Percentiles rank a stretch among this genome's conserved stretches.
Evolutionary conservation across 176 grass and related monocot species (phyloP).

Genomic region (Bonia amplexicaulis): DNA sequence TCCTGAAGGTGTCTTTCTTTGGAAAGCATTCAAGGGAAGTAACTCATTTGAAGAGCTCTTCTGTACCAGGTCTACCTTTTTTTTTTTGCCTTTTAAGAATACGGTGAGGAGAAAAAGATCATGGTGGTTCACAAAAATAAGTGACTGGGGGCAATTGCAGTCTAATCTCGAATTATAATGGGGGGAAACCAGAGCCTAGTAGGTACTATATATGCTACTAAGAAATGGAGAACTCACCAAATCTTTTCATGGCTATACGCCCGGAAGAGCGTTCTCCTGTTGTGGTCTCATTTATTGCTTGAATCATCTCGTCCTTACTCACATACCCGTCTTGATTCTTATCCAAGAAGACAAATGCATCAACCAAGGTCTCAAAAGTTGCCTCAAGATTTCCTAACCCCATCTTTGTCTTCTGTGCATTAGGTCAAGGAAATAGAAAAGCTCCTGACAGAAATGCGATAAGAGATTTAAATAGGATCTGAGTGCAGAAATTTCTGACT

Average conservation of each 20-base stretch:
- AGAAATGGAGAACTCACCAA: conserved; percentile 57
- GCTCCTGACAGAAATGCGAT: neutral
- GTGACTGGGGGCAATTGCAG: neutral
- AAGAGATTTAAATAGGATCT: neutral
- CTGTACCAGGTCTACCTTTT: neutral
- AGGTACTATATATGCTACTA: neutral
- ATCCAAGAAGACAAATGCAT: conserved; percentile 96
- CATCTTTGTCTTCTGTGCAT: conserved; percentile 62
- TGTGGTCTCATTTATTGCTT: conserved; percentile 90
- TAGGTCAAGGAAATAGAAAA: conserved; percentile 44
- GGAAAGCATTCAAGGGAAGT: neutral
- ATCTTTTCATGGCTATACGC: conserved; percentile 92
- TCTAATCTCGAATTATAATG: neutral
- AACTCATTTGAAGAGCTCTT: neutral
- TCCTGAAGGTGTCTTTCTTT: neutral
- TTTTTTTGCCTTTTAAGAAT: neutral
- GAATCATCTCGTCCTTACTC: conserved; percentile 89
- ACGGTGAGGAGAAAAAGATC: neutral
- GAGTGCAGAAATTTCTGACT: neutral
- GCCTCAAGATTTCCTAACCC: conserved; percentile 70
- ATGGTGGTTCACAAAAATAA: neutral
- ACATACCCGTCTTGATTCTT: conserved; percentile 96
- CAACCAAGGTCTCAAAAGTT: conserved; percentile 83
- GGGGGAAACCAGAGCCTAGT: neutral
- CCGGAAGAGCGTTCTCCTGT: conserved; percentile 89